Percentiles rank a stretch among this genome's conserved stretches.
Conservation (phyloP, 345 rosid genomes). For the Salix koriyanagi region DNA sequence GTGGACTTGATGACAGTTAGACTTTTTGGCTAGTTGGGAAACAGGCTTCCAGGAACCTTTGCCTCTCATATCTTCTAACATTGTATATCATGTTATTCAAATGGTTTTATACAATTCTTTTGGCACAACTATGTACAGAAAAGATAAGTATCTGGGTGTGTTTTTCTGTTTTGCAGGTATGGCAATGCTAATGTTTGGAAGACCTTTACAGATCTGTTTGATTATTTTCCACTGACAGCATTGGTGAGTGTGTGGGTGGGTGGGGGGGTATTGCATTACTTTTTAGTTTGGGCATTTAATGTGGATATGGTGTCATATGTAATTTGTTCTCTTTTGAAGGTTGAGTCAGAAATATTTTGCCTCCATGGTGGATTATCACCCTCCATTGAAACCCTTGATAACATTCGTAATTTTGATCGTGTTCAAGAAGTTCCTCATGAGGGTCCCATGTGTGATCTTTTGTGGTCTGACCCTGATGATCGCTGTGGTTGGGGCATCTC, state of each 20-base stretch:
- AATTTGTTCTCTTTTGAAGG: conserved; percentile 41
- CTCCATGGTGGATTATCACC: conserved; percentile 94
- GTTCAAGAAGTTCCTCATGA: conserved; percentile 98
- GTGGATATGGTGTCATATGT: neutral
- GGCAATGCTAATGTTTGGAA: conserved; percentile 96
- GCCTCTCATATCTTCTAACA: neutral
- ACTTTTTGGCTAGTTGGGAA: neutral
- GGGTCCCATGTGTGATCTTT: conserved; percentile 98
- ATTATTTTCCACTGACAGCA: conserved; percentile 92
- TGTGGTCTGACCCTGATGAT: conserved; percentile 98
- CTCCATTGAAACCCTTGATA: conserved; percentile 84
- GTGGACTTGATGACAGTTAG: neutral
- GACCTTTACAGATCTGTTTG: conserved; percentile 87
- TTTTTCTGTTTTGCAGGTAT: conserved; percentile 61
- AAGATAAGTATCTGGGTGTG: conserved; percentile 8
- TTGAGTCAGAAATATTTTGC: conserved; percentile 91
- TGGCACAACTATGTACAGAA: neutral
- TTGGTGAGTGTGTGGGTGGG: conserved; percentile 53
- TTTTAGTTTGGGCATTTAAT: conserved; percentile 2
- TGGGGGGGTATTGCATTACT: neutral
- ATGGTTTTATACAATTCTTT: neutral
- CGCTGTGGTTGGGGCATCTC: conserved; percentile 97
- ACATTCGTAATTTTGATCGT: conserved; percentile 85
- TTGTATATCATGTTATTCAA: neutral
- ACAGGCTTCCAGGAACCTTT: neutral